phyloP scores from a whole-genome alignment of 306 rosid genomes.

The Malus orientalis region DNA sequence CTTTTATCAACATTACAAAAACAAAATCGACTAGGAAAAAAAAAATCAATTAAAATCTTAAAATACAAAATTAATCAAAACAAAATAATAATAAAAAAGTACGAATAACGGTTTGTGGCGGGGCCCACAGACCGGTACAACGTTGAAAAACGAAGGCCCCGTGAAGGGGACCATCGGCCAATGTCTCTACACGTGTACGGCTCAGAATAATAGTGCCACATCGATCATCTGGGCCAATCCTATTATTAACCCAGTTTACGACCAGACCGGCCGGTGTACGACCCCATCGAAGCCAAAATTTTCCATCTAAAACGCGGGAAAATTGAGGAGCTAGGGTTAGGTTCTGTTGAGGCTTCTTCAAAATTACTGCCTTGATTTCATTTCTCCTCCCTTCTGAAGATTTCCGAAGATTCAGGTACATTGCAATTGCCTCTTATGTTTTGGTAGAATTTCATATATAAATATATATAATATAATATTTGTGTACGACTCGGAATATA shows the following conservation, averaged over 20 bases:
- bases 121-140: neutral
- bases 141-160: no score
- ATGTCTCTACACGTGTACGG: neutral
- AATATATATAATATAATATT: neutral
- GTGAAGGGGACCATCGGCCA: neutral
- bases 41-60: neutral
- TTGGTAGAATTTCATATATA: neutral
- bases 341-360: neutral
- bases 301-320: neutral
- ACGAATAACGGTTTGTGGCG: neutral
- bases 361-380: neutral
- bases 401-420: slow-evolving; percentile 1
- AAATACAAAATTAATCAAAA: neutral
- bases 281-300: neutral
- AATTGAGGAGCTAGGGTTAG: neutral
- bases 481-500: neutral
- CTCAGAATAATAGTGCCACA: neutral
- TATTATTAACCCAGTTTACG: slow-evolving; percentile 2
- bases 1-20: neutral
- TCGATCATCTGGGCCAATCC: neutral
- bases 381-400: neutral
- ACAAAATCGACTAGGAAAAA: neutral
- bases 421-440: neutral
- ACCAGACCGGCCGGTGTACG: neutral
- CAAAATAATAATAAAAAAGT: no score